Conservation (phyloP, 2,329 filamentous ascomycete genomes). For the Sporothrix curviconia region DNA sequence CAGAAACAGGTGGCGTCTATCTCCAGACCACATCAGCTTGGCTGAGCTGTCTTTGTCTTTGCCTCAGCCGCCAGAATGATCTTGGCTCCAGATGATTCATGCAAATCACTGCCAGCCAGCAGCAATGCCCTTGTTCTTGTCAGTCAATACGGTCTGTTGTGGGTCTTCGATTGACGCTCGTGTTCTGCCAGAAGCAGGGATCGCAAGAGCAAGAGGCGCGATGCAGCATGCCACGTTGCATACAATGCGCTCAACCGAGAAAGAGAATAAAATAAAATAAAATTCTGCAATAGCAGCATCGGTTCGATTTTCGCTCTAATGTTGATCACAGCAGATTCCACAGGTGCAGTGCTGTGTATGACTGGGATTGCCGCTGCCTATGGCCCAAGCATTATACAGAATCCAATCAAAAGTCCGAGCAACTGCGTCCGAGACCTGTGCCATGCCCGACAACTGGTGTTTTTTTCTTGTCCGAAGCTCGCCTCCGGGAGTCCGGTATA, state of each 20-base stretch:
- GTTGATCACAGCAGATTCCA: no score
- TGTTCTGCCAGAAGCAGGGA: background rate
- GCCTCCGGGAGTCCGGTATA: background rate
- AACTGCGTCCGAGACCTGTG: background rate
- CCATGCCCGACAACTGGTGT: background rate
- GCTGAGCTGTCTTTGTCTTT: background rate
- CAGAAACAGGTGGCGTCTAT: no score
- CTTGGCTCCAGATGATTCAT: background rate
- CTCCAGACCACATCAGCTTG: no score
- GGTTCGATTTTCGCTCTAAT: no score
- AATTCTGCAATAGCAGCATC: no score
- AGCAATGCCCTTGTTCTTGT: background rate
- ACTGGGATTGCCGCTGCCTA: no score
- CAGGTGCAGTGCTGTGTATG: no score
- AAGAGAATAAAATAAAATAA: no score
- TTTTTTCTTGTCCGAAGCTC: background rate
- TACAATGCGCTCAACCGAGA: background rate
- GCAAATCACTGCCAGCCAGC: background rate
- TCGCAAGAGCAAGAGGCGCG: no score
- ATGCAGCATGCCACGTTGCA: constrained; percentile 3
- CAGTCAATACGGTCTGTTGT: background rate
- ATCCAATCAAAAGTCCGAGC: background rate
- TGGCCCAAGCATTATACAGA: background rate
- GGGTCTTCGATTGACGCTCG: background rate
- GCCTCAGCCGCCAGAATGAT: no score